A percentile compares a stretch with the other conserved stretches of the same genome.
Evolutionary conservation across 2,329 filamentous ascomycete genomes (phyloP).

Genomic region (Botrytis hyacinthi): DNA sequence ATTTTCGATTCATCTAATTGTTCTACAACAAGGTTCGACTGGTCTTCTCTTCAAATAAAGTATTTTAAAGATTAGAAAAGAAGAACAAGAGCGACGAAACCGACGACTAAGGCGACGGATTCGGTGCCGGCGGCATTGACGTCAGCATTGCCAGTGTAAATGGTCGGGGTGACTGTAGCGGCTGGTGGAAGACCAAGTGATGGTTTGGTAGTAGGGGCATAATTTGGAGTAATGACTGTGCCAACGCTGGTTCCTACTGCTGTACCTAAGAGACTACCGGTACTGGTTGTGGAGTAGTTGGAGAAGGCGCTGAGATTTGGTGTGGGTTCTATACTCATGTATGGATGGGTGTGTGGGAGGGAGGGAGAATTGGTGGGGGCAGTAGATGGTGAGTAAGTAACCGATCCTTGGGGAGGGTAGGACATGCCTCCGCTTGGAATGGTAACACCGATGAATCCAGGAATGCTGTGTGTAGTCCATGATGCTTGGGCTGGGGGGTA

Average conservation of each 20-base stretch:
- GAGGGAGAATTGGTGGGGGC: not conserved
- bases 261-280: not conserved
- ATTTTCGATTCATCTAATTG: not conserved
- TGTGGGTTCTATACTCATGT: not conserved
- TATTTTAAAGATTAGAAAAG: not conserved
- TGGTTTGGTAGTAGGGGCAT: not conserved
- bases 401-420: not conserved
- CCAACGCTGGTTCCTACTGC: not conserved
- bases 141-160: not conserved
- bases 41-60: not conserved
- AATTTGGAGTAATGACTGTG: not conserved
- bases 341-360: not conserved
- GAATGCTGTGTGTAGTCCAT: not conserved
- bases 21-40: not conserved
- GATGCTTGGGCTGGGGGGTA: not conserved
- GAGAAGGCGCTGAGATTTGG: not conserved
- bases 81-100: not conserved
- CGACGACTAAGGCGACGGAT: not conserved
- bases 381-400: not conserved
- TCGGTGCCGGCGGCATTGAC: not conserved
- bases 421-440: not conserved
- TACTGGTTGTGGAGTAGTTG: not conserved
- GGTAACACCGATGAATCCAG: conserved; percentile 2
- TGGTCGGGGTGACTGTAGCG: not conserved
- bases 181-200: not conserved